Conservation (phyloP, 805 yeast genomes). For the Saturnispora gosingensis region DNA sequence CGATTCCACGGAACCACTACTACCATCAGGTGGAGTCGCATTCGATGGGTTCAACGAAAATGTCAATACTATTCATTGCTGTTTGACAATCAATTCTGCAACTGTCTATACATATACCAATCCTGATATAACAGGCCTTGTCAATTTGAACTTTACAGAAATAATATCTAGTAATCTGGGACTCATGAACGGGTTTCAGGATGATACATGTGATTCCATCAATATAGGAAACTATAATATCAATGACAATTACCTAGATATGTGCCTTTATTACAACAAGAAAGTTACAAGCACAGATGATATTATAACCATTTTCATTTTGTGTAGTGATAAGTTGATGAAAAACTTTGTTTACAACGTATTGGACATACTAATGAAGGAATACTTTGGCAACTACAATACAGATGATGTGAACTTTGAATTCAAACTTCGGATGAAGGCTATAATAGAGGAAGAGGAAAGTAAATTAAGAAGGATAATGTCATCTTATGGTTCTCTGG, state of each 20-base stretch:
- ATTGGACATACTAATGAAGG: slow-evolving; percentile 41
- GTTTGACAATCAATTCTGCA: slow-evolving; percentile 39
- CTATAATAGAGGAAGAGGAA: slow-evolving; percentile 47
- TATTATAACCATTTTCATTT: slow-evolving; percentile 41
- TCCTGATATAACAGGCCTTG: slow-evolving; percentile 31
- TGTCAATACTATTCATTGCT: slow-evolving; percentile 20
- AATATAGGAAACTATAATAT: slow-evolving; percentile 16
- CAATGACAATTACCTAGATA: slow-evolving; percentile 16
- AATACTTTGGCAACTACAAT: slow-evolving; percentile 28
- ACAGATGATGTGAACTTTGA: slow-evolving; percentile 26
- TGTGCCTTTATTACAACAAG: slow-evolving; percentile 41
- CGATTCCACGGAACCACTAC: neutral
- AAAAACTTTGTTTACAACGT: slow-evolving; percentile 38
- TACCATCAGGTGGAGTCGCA: neutral
- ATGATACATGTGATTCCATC: slow-evolving; percentile 24
- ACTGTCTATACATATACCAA: slow-evolving; percentile 52
- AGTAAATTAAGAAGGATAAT: slow-evolving; percentile 33
- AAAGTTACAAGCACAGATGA: slow-evolving; percentile 35
- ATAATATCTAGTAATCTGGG: slow-evolving; percentile 46
- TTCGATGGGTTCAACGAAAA: slow-evolving; percentile 8
- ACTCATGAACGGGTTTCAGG: slow-evolving; percentile 38
- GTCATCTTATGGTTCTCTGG: slow-evolving; percentile 26
- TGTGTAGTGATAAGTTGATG: slow-evolving; percentile 36
- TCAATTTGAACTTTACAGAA: slow-evolving; percentile 44
- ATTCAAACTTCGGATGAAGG: slow-evolving; percentile 47